These are phyloP conservation scores for Nicotiana sylvestris DNA, from an alignment of 257 asterid genomes.

Conservation along the genomic window DNA sequence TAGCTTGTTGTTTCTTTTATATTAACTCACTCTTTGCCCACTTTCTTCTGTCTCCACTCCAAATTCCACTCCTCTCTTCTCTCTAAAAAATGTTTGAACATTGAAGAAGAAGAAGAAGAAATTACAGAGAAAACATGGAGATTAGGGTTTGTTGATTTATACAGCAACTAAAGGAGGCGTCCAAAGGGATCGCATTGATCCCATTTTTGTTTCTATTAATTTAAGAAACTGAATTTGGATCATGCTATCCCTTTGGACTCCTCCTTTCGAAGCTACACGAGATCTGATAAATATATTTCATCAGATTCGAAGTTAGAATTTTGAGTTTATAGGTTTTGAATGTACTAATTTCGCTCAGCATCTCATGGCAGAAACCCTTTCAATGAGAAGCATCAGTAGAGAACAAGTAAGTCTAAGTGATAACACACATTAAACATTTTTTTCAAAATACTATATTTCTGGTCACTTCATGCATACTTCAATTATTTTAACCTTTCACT, in stretches of 20 bases:
- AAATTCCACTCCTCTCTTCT: constrained; percentile 17
- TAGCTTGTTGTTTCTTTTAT: constrained; percentile 23
- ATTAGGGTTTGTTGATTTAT: constrained; percentile 3
- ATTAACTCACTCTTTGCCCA: constrained; percentile 40
- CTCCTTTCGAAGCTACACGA: constrained; percentile 58
- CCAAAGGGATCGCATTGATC: constrained; percentile 99
- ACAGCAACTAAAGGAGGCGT: constrained; percentile 71
- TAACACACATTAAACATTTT: neutral
- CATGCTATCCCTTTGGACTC: constrained; percentile 55
- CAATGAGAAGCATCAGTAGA: neutral
- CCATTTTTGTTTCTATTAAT: constrained; percentile 12
- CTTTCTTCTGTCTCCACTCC: constrained; percentile 23
- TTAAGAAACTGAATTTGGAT: constrained; percentile 37
- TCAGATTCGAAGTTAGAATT: too few relatives aligned
- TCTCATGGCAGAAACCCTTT: neutral
- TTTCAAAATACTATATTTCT: neutral
- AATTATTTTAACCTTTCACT: neutral
- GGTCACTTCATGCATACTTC: rapidly evolving
- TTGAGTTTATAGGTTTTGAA: too few relatives aligned
- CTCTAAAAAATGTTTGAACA: neutral
- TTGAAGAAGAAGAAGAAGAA: neutral
- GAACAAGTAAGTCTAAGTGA: neutral
- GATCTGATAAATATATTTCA: neutral
- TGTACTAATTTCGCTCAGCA: too few relatives aligned
- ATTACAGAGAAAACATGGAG: neutral